phyloP scores from a whole-genome alignment of 2,329 filamentous ascomycete genomes.

The Pezicula carpinea region DNA sequence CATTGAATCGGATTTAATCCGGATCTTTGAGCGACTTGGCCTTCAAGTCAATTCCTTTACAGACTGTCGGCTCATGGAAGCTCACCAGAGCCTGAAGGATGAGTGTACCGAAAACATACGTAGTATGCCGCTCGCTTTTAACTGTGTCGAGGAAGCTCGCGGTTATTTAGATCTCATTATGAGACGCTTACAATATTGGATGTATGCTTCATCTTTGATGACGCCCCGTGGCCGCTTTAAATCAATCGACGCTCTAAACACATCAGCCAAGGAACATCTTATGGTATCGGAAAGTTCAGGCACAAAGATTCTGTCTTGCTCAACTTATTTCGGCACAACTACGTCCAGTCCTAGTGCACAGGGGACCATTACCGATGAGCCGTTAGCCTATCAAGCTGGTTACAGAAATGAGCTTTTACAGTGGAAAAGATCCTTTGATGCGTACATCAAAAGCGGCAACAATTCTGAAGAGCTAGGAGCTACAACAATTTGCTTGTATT shows the following conservation, averaged over 20 bases:
- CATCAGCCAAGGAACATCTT: background rate
- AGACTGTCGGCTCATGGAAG: constrained; percentile 9
- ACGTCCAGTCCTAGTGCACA: too few relatives aligned
- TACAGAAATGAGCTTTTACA: background rate
- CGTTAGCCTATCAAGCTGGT: background rate
- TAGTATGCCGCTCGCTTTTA: constrained; percentile 14
- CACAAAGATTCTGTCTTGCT: background rate
- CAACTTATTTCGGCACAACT: too few relatives aligned
- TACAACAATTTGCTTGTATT: background rate
- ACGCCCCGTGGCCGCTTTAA: constrained; percentile 3
- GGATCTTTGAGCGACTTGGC: constrained; percentile 56
- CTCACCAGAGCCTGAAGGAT: constrained; percentile 9
- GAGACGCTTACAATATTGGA: constrained; percentile 17
- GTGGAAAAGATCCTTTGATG: background rate
- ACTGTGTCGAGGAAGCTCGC: constrained; percentile 12
- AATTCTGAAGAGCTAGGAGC: constrained; percentile 1
- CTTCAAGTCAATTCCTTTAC: constrained; percentile 56
- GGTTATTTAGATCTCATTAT: constrained; percentile 19
- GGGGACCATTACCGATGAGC: background rate
- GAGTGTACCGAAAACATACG: constrained; percentile 15
- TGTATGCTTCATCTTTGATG: background rate
- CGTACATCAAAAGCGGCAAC: background rate
- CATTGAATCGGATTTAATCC: constrained; percentile 51
- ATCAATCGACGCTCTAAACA: constrained; percentile 1
- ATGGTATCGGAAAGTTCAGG: background rate